phyloP scores from a whole-genome alignment of 169 alveolate species.

The Cryptosporidium viatorum region DNA sequence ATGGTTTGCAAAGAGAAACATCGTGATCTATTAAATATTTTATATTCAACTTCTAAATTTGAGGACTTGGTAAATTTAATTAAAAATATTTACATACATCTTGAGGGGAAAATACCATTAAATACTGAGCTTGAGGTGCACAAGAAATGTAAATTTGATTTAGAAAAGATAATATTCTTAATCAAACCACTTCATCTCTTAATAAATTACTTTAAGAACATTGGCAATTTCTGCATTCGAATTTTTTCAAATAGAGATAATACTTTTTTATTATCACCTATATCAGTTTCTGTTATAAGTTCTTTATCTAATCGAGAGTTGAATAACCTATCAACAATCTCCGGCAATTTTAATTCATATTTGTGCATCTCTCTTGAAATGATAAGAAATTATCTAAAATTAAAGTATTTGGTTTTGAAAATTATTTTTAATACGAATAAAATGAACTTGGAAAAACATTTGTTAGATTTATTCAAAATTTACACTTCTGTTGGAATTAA shows the following conservation, averaged over 20 bases:
- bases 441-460: background rate
- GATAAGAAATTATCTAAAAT: constrained; percentile 7
- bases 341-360: background rate
- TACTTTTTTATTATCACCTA: constrained; percentile 36
- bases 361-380: background rate
- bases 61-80: constrained; percentile 2
- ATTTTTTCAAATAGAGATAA: constrained; percentile 5
- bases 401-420: background rate
- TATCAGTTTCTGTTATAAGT: constrained; percentile 33
- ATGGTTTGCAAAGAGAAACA: background rate
- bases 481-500: background rate
- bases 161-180: background rate
- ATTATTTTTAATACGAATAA: background rate
- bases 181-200: background rate
- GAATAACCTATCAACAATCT: background rate
- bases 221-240: constrained; percentile 21
- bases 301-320: background rate
- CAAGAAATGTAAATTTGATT: background rate
- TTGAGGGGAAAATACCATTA: background rate
- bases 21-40: background rate
- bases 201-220: constrained; percentile 2
- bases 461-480: background rate
- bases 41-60: constrained; percentile 2
- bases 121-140: background rate
- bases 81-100: background rate